Evolutionary conservation across 2,329 filamentous ascomycete genomes (phyloP), one percentile per base, ranked within the genome.

Genomic region (Lachnellula suecica): DNA sequence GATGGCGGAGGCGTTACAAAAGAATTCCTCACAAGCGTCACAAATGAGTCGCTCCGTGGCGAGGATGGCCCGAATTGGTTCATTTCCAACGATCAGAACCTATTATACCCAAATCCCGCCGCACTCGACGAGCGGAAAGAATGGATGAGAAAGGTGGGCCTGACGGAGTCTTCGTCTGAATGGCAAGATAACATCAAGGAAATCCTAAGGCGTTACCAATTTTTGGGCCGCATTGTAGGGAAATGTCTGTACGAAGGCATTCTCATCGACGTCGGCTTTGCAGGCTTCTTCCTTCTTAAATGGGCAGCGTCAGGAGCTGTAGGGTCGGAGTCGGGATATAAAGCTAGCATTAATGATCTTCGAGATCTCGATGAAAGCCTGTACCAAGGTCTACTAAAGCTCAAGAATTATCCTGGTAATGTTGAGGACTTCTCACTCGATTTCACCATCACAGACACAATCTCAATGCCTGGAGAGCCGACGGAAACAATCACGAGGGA

Each of bases 241-340:
- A 99, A 99, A 69, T 99, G 94, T 71, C 77, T 99, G 65, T 99
- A 99, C 66, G 94, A 99, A 72, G 92, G 92, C 1, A 97, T 99
- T 41, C 79, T 99, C 3, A 86, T 97, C 43, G 92, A 99, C 70
- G 86, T 97, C 54, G 84, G 84, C 46, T 99, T 99, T 74, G 92
- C 93, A 1, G 87, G 89, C 0, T 99, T 99, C 74, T 99, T 99
- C 72, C 80, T 99, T 6, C 81, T 96, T 54, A 97, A 97, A 68
- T 99, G 94, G 94, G 84, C 91, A 2, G 79, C 93, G 48, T 85
- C 87, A 10, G 78, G 79, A 15, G 77, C 84, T 29, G 81, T 84
- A 2, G 78, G 86, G 17, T 84, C 82, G 59, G 87, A 84, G 68
- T 81, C 82, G 10, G 81, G 83, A 9, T 96, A 96, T 72, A 88